A percentile compares a stretch with the other conserved stretches of the same genome.
Conservation (phyloP, 2,329 filamentous ascomycete genomes). For the Phaeoacremonium minimum region DNA sequence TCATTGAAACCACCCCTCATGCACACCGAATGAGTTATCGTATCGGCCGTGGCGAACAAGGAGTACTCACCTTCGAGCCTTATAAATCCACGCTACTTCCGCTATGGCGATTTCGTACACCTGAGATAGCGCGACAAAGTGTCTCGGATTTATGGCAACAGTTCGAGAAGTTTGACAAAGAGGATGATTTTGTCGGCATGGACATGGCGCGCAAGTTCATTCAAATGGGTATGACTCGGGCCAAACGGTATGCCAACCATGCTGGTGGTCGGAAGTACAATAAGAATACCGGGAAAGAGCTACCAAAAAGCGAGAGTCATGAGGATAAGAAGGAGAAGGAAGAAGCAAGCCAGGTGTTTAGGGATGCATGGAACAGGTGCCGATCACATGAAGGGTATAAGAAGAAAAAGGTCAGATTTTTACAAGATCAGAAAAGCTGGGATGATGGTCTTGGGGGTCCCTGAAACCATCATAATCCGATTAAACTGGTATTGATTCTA, state of each 20-base stretch:
- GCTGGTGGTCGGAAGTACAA: conserved; percentile 50
- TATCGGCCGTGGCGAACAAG: conserved; percentile 57
- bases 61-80: conserved; percentile 58
- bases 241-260: conserved; percentile 54
- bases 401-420: conserved; percentile 36
- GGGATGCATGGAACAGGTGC: conserved; percentile 41
- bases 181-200: conserved; percentile 57
- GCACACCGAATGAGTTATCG: no score
- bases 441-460: no score
- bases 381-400: conserved; percentile 36
- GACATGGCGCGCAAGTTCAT: conserved; percentile 62
- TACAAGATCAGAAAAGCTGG: no score
- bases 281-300: conserved; percentile 29
- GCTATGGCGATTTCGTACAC: conserved; percentile 54
- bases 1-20: no score
- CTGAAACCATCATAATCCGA: no score
- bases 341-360: conserved; percentile 43
- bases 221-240: conserved; percentile 62
- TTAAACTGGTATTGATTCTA: no score
- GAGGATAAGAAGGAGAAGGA: conserved; percentile 44
- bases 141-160: conserved; percentile 40
- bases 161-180: conserved; percentile 46
- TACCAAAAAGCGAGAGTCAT: conserved; percentile 37
- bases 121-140: conserved; percentile 45
- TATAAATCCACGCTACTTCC: conserved; percentile 59